Evolutionary conservation across 2,329 filamentous ascomycete genomes (phyloP).

Genomic region (Calonectria multiphialidica): DNA sequence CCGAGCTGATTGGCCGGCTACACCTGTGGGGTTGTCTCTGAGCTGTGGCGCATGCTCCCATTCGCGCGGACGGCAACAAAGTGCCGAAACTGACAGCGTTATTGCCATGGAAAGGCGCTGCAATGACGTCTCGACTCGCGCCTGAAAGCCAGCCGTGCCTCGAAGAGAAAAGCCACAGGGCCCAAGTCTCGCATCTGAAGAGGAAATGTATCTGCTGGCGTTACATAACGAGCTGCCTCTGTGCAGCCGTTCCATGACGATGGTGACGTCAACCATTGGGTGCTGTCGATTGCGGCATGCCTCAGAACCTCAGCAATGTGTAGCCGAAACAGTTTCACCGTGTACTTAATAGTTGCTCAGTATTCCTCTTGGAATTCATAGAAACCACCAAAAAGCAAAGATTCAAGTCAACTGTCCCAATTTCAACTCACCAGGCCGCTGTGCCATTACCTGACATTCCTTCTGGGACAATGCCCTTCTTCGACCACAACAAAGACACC

Average conservation of each 20-base stretch:
- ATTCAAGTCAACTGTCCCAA: not conserved
- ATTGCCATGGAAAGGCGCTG: not conserved
- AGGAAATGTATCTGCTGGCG: not conserved
- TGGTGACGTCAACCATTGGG: constrained; percentile 14
- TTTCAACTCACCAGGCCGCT: not conserved
- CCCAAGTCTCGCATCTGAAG: not conserved
- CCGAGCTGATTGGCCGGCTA: not conserved
- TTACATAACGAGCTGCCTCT: not conserved
- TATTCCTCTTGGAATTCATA: not conserved
- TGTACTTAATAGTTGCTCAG: not conserved
- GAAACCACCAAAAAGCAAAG: not conserved
- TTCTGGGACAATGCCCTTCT: constrained; percentile 1
- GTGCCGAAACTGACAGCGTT: not conserved
- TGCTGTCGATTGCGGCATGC: not conserved
- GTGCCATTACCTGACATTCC: not conserved
- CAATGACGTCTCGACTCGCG: not conserved
- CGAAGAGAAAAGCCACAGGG: not conserved
- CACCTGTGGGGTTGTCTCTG: not conserved
- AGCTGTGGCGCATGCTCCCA: not conserved
- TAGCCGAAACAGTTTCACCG: not conserved
- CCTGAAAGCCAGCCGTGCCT: not conserved
- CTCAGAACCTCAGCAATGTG: not conserved
- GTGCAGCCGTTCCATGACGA: not conserved
- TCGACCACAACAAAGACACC: not conserved
- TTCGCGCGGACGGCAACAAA: not conserved